These are phyloP conservation scores for Viola odorata DNA, from an alignment of 345 rosid genomes.

Conservation along the genomic window DNA sequence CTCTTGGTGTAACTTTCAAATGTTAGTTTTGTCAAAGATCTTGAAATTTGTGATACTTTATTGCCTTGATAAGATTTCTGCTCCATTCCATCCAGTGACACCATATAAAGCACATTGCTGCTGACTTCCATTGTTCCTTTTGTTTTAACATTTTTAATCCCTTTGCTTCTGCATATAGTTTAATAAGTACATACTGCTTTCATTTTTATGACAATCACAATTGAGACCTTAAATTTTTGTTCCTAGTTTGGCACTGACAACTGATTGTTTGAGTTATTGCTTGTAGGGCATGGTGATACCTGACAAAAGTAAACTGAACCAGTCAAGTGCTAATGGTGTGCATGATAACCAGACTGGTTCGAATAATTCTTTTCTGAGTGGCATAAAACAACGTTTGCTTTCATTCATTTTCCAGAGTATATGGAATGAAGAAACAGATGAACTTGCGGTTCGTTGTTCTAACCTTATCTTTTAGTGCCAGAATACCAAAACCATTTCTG, in stretches of 20 bases:
- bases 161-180: neutral
- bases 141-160: neutral
- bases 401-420: conserved; percentile 78
- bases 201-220: neutral
- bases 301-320: conserved; percentile 47
- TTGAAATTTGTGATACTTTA: neutral
- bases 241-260: neutral
- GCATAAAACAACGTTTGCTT: conserved; percentile 86
- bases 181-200: neutral
- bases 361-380: conserved; percentile 55
- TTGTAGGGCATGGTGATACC: conserved; percentile 42
- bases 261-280: conserved; percentile 16
- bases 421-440: conserved; percentile 78
- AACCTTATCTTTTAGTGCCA: neutral
- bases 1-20: neutral
- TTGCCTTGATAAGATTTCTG: neutral
- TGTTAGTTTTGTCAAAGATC: neutral
- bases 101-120: neutral
- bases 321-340: conserved; percentile 35
- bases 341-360: conserved; percentile 35
- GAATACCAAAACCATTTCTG: too few relatives aligned
- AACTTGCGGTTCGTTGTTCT: conserved; percentile 45
- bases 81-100: neutral
- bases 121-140: too few relatives aligned
- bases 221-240: neutral